These are phyloP conservation scores for Nannochloropsis oceanica DNA, from an alignment of 108 stramenopile genomes.

Conservation along the genomic window DNA sequence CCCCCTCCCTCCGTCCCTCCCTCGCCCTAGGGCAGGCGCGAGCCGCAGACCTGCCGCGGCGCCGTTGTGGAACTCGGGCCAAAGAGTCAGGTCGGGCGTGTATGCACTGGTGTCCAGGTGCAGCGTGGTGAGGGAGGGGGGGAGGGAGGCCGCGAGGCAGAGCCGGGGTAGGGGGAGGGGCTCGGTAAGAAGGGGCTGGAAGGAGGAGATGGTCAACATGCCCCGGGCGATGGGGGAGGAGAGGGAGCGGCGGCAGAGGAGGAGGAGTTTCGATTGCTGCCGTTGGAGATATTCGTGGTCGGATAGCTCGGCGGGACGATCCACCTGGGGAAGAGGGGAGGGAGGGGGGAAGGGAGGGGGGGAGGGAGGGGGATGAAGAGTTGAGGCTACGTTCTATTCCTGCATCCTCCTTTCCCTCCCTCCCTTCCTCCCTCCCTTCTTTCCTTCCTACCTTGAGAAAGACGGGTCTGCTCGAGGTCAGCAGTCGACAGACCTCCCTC, in stretches of 20 bases:
- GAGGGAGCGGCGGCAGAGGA: slow-evolving; percentile 62
- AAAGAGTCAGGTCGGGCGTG: slow-evolving; percentile 56
- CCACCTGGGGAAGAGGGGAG: slow-evolving; percentile 22
- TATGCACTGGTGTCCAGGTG: slow-evolving; percentile 54
- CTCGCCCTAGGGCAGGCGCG: background rate
- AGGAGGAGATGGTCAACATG: slow-evolving; percentile 85
- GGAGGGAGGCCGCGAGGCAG: slow-evolving; percentile 67
- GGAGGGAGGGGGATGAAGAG: background rate
- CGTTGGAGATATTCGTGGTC: slow-evolving; percentile 33
- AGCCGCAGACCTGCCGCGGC: slow-evolving; percentile 83
- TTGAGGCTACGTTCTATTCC: background rate
- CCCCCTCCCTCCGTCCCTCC: background rate
- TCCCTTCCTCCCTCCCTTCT: slow-evolving; percentile 69
- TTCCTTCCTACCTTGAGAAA: slow-evolving; percentile 60
- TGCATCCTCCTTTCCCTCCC: slow-evolving; percentile 9
- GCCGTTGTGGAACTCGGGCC: slow-evolving; percentile 98
- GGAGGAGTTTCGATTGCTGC: slow-evolving; percentile 35
- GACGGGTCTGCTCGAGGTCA: slow-evolving; percentile 67
- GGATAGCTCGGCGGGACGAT: slow-evolving; percentile 22
- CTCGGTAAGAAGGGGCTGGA: slow-evolving; percentile 57
- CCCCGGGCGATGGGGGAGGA: slow-evolving; percentile 78
- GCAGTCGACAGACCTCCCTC: slow-evolving; percentile 62
- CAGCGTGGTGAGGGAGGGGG: slow-evolving; percentile 68
- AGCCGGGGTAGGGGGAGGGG: slow-evolving; percentile 69
- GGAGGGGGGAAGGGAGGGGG: too few relatives aligned